Conservation (phyloP, 1,139 yeast genomes). For the Suhomyces yuchorum region DNA sequence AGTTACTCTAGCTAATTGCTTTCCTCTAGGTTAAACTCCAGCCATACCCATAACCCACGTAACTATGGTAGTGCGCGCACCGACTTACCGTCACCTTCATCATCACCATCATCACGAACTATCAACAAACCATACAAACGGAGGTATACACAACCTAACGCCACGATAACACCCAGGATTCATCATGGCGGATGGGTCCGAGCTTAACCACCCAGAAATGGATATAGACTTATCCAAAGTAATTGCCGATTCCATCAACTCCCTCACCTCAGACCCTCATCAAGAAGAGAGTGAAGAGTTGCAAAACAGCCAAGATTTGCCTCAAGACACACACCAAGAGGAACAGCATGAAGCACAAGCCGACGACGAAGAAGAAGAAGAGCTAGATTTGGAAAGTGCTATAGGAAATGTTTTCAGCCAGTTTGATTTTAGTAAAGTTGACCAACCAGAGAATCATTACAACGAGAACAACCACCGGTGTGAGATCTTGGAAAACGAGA, state of each 20-base stretch:
- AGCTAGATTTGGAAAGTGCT: constrained; percentile 33
- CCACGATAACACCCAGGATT: constrained; percentile 15
- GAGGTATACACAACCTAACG: constrained; percentile 10
- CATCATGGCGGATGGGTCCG: constrained; percentile 11
- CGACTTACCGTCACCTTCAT: not conserved
- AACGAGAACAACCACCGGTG: not conserved
- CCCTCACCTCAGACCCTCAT: constrained; percentile 10
- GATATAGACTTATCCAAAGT: constrained; percentile 17
- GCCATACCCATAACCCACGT: too few relatives aligned
- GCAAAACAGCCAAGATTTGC: constrained; percentile 8
- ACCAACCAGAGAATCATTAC: constrained; percentile 1
- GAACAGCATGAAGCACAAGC: constrained; percentile 5
- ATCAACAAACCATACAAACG: constrained; percentile 4
- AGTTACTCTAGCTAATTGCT: too few relatives aligned
- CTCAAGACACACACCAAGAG: constrained; percentile 9
- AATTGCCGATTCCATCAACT: constrained; percentile 17
- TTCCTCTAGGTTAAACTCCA: too few relatives aligned
- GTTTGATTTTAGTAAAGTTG: constrained; percentile 23
- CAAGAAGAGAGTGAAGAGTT: constrained; percentile 2
- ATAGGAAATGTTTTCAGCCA: constrained; percentile 43
- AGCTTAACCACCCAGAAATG: constrained; percentile 6
- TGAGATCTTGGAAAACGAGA: not conserved
- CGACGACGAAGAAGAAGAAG: constrained; percentile 1
- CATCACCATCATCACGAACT: constrained; percentile 1
- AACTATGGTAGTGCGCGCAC: constrained; percentile 7